These are phyloP conservation scores for Zangia roseola DNA, from an alignment of 768 basidiomycete species.

Conservation along the genomic window DNA sequence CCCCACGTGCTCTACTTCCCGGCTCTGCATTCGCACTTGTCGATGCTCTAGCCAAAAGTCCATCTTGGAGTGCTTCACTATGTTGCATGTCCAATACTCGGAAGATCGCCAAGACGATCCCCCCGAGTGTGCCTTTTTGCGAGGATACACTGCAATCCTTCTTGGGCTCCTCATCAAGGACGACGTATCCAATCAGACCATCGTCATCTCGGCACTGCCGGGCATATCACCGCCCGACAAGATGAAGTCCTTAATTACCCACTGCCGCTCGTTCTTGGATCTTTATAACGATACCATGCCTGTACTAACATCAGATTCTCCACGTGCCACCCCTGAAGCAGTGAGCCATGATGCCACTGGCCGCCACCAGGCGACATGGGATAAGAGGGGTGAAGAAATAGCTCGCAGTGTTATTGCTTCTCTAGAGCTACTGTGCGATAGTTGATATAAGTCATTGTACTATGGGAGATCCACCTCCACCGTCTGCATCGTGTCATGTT, in stretches of 20 bases:
- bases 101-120: slow-evolving; percentile 11
- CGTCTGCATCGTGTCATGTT: slow-evolving; percentile 25
- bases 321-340: slow-evolving; percentile 7
- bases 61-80: slow-evolving; percentile 50
- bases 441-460: neutral
- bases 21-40: slow-evolving; percentile 52
- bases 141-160: slow-evolving; percentile 73
- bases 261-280: slow-evolving; percentile 41
- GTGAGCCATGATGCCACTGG: neutral
- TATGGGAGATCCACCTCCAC: slow-evolving; percentile 23
- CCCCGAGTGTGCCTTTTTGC: slow-evolving; percentile 53
- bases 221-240: slow-evolving; percentile 31
- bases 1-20: slow-evolving; percentile 48
- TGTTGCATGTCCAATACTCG: slow-evolving; percentile 46
- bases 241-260: slow-evolving; percentile 33
- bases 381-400: slow-evolving; percentile 40
- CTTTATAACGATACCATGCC: slow-evolving; percentile 39
- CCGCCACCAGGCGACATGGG: slow-evolving; percentile 15
- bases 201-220: slow-evolving; percentile 36
- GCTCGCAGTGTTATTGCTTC: slow-evolving; percentile 53
- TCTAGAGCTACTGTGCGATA: slow-evolving; percentile 37
- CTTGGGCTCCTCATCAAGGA: slow-evolving; percentile 52
- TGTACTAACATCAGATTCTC: slow-evolving; percentile 22
- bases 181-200: slow-evolving; percentile 30
- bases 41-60: slow-evolving; percentile 45